Evolutionary conservation across 805 yeast genomes (phyloP).

Genomic region (Pichia heedii): DNA sequence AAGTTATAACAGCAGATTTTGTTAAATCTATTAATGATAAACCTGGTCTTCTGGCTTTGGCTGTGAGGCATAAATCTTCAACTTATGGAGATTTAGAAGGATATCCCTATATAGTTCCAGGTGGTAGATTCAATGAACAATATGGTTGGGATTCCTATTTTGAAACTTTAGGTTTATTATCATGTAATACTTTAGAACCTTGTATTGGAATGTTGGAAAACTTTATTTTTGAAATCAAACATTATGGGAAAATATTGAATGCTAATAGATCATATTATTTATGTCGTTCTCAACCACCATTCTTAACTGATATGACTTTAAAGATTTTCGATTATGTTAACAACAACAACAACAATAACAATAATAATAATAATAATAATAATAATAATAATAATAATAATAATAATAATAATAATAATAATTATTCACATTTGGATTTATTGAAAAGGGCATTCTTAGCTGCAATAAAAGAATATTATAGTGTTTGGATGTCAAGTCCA

Average conservation of each 20-base stretch:
- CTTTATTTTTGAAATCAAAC: conserved; percentile 79
- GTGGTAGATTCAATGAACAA: conserved; percentile 92
- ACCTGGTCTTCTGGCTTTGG: conserved; percentile 84
- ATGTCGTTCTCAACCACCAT: conserved; percentile 94
- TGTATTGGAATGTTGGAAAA: conserved; percentile 90
- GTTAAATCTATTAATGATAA: conserved; percentile 66
- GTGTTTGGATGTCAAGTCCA: conserved; percentile 73
- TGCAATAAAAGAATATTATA: conserved; percentile 77
- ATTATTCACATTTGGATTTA: conserved; percentile 53
- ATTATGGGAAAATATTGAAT: conserved; percentile 87
- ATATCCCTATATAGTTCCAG: conserved; percentile 90
- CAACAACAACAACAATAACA: conserved; percentile 35
- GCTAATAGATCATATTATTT: conserved; percentile 90
- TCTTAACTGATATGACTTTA: conserved; percentile 85
- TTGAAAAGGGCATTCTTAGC: conserved; percentile 58
- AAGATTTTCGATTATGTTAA: conserved; percentile 51
- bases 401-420: conserved; percentile 22
- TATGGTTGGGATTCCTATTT: conserved; percentile 99
- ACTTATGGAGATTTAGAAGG: conserved; percentile 36
- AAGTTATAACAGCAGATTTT: conserved; percentile 64
- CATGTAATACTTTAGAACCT: conserved; percentile 54
- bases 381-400: too few species aligned
- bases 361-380: conserved; percentile 11
- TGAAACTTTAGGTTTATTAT: conserved; percentile 74
- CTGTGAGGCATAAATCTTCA: conserved; percentile 39